These are phyloP conservation scores for Beauveria asiatica DNA, from an alignment of 2,329 filamentous ascomycete genomes.

Conservation along the genomic window DNA sequence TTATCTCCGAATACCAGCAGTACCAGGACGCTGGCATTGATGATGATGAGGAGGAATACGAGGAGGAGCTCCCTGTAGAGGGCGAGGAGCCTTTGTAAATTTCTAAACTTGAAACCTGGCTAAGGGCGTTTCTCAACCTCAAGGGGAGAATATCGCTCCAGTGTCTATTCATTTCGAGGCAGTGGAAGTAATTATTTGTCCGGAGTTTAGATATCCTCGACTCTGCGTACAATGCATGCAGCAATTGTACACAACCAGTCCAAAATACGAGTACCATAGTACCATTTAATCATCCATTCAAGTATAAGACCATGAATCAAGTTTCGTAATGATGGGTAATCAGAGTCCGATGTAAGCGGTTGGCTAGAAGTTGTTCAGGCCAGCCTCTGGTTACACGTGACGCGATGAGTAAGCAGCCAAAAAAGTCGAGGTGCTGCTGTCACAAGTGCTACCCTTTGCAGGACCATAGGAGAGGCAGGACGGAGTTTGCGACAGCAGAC, in stretches of 20 bases:
- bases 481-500: slow-evolving; percentile 6
- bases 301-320: not conserved
- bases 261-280: slow-evolving; percentile 24
- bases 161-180: slow-evolving; percentile 17
- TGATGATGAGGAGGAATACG: slow-evolving; percentile 63
- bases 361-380: not conserved
- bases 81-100: slow-evolving; percentile 48
- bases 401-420: slow-evolving; percentile 26
- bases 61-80: slow-evolving; percentile 46
- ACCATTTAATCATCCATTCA: slow-evolving; percentile 15
- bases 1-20: slow-evolving; percentile 99
- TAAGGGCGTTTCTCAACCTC: not conserved
- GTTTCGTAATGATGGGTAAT: not conserved
- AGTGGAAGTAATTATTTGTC: slow-evolving; percentile 24
- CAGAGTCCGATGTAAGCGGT: not conserved
- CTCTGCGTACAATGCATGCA: slow-evolving; percentile 23
- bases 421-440: slow-evolving; percentile 14
- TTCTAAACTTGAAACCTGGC: slow-evolving; percentile 4
- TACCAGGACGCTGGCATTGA: slow-evolving; percentile 99
- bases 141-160: slow-evolving; percentile 1
- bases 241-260: slow-evolving; percentile 24
- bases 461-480: not conserved
- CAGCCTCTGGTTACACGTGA: slow-evolving; percentile 19
- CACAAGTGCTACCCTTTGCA: not conserved
- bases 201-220: slow-evolving; percentile 33